Evolutionary conservation across 495 filamentous ascomycete genomes (phyloP).

Genomic region (Daldinia decipiens): DNA sequence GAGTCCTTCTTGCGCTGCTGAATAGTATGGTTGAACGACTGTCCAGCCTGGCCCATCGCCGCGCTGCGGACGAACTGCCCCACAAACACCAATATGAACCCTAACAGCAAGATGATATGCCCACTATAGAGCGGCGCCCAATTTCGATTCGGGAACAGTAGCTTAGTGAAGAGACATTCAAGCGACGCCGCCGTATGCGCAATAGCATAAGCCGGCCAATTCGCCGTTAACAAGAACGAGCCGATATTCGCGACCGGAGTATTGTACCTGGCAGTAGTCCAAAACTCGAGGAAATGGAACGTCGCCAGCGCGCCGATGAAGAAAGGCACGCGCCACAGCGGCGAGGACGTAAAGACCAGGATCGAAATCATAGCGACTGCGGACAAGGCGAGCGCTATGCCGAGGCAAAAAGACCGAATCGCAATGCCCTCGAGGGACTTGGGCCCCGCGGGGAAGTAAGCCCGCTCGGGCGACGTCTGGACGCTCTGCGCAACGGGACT

Average conservation of each 20-base stretch:
- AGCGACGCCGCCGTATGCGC: slow-evolving; percentile 78
- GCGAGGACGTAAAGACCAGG: slow-evolving; percentile 51
- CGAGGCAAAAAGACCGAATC: slow-evolving; percentile 68
- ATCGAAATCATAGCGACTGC: slow-evolving; percentile 54
- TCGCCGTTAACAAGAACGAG: slow-evolving; percentile 86
- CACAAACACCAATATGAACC: slow-evolving; percentile 69
- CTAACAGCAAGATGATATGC: slow-evolving; percentile 58
- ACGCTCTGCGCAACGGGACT: slow-evolving; percentile 47
- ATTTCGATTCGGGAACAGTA: slow-evolving; percentile 65
- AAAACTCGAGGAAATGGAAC: slow-evolving; percentile 98
- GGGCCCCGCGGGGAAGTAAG: slow-evolving; percentile 64
- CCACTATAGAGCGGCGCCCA: slow-evolving; percentile 50
- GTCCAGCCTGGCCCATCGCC: slow-evolving; percentile 90
- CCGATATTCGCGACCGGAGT: slow-evolving; percentile 72
- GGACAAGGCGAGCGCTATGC: slow-evolving; percentile 58
- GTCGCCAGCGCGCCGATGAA: slow-evolving; percentile 78
- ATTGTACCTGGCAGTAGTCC: slow-evolving; percentile 85
- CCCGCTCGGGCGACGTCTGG: slow-evolving; percentile 37
- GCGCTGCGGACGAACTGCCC: slow-evolving; percentile 78
- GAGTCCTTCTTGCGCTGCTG: slow-evolving; percentile 70
- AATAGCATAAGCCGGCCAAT: slow-evolving; percentile 84
- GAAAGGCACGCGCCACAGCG: slow-evolving; percentile 84
- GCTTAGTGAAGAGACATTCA: slow-evolving; percentile 72
- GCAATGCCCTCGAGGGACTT: slow-evolving; percentile 85
- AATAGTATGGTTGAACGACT: slow-evolving; percentile 91